Percentiles rank a stretch among this genome's conserved stretches.
These are phyloP conservation scores for Sarcodon sp. DNA, from an alignment of 768 basidiomycete species.

Conservation along the genomic window DNA sequence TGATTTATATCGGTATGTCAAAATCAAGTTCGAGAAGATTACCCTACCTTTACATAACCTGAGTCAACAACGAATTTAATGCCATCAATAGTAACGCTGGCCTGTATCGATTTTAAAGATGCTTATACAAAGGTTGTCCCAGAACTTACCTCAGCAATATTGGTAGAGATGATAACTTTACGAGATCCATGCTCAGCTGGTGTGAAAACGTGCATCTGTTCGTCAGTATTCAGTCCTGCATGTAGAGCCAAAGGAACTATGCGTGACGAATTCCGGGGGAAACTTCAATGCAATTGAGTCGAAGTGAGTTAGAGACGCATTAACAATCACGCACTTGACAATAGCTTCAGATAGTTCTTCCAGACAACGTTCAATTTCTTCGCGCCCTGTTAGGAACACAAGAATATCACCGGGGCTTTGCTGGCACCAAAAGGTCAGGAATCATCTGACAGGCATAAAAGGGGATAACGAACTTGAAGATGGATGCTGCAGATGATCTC, in stretches of 20 bases:
- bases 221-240: constrained; percentile 78
- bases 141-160: constrained; percentile 74
- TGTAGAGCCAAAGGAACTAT: constrained; percentile 44
- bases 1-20: neutral
- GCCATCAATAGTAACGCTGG: constrained; percentile 94
- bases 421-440: constrained; percentile 22
- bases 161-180: constrained; percentile 89
- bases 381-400: constrained; percentile 88
- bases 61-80: constrained; percentile 89
- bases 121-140: neutral
- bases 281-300: neutral
- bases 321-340: constrained; percentile 37
- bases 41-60: constrained; percentile 84
- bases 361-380: constrained; percentile 88
- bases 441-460: neutral
- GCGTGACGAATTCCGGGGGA: neutral
- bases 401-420: constrained; percentile 82
- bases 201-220: constrained; percentile 81
- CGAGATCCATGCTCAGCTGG: constrained; percentile 61
- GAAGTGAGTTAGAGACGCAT: too few relatives aligned
- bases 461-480: constrained; percentile 38
- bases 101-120: constrained; percentile 27
- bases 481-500: constrained; percentile 78
- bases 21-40: neutral
- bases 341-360: constrained; percentile 71